A percentile compares a stretch with the other conserved stretches of the same genome.
Conservation (phyloP, 805 yeast species). For the Saccharomyces jurei region DNA sequence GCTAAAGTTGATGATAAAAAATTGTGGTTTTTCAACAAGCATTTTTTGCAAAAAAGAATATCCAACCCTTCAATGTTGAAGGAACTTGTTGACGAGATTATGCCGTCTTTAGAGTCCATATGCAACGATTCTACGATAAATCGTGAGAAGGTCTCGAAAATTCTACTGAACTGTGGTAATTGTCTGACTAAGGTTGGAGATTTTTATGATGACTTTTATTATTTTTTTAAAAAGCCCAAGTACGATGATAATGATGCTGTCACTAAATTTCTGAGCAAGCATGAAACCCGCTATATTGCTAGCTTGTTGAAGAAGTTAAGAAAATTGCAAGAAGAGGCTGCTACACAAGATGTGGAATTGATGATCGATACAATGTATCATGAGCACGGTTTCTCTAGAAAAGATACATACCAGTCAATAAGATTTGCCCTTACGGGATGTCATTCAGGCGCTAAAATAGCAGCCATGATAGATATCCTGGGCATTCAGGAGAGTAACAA, state of each 20-base stretch:
- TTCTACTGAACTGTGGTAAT: slow-evolving; percentile 40
- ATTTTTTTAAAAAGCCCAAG: slow-evolving; percentile 37
- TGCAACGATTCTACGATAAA: slow-evolving; percentile 8
- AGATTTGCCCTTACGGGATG: slow-evolving; percentile 67
- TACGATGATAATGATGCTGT: slow-evolving; percentile 17
- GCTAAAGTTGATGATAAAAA: slow-evolving; percentile 83
- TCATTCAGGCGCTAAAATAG: slow-evolving; percentile 60
- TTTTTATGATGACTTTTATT: slow-evolving; percentile 39
- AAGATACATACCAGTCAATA: slow-evolving; percentile 45
- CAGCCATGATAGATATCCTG: slow-evolving; percentile 45
- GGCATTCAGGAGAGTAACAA: slow-evolving; percentile 36
- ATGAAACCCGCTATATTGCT: background rate
- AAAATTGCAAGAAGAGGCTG: background rate
- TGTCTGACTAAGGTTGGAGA: slow-evolving; percentile 49
- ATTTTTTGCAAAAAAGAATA: slow-evolving; percentile 45
- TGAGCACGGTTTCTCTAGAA: slow-evolving; percentile 16
- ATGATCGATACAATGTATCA: background rate
- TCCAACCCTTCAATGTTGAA: slow-evolving; percentile 30
- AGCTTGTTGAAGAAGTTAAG: slow-evolving; percentile 5
- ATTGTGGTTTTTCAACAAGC: slow-evolving; percentile 68
- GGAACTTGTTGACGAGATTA: slow-evolving; percentile 31
- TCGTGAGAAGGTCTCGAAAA: slow-evolving; percentile 30
- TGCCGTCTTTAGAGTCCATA: slow-evolving; percentile 11
- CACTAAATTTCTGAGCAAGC: background rate
- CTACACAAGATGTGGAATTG: slow-evolving; percentile 3